Conservation (phyloP, 2,329 filamentous ascomycete species). For the Zymoseptoria tritici region DNA sequence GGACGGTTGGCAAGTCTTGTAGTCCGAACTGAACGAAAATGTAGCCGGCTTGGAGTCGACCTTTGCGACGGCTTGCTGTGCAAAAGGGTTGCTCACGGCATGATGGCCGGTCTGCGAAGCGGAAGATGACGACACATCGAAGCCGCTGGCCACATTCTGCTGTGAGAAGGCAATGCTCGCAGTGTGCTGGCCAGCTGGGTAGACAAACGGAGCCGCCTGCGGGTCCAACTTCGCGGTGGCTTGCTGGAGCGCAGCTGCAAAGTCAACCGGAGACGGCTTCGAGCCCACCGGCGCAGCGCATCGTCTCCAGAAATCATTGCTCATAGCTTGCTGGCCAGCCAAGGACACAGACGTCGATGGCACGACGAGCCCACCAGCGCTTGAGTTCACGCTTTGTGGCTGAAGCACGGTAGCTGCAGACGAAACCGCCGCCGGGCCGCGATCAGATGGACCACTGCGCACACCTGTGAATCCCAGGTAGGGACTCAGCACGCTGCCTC, state of each 20-base stretch:
- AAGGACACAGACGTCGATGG: neutral
- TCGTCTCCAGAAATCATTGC: neutral
- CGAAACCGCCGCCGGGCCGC: too few relatives aligned
- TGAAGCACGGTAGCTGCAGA: neutral
- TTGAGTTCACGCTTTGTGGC: neutral
- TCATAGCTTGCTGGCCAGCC: neutral
- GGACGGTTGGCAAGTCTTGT: neutral
- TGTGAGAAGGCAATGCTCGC: neutral
- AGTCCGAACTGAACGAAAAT: neutral
- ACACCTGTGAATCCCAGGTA: neutral
- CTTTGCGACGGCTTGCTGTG: neutral
- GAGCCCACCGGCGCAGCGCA: neutral
- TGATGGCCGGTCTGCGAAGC: neutral
- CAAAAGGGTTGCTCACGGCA: neutral
- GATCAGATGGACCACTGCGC: neutral
- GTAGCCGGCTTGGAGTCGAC: neutral
- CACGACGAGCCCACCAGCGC: neutral
- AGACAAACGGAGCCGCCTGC: neutral
- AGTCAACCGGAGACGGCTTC: neutral
- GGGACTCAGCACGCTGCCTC: neutral
- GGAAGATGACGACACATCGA: neutral
- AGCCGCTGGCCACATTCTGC: neutral
- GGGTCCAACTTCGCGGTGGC: neutral
- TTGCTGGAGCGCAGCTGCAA: neutral
- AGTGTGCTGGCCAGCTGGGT: neutral